Base-by-base conservation (phyloP, 768 basidiomycete species). In the Panellus pusillus region DNA sequence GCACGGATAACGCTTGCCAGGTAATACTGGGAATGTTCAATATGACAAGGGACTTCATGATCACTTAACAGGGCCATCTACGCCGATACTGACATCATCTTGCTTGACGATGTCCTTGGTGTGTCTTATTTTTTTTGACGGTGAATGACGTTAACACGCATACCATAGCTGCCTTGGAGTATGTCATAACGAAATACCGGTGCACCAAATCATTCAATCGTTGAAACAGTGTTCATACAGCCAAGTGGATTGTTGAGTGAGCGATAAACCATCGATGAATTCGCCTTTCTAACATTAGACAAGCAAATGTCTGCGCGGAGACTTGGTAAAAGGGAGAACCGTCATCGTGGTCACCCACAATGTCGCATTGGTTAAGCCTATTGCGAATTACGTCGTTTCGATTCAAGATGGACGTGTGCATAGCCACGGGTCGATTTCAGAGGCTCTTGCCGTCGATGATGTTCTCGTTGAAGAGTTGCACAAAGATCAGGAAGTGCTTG, bases 271-370 rank as follows among this genome's bases (percentile, higher is more conserved):
- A 6, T 31, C 24, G 39, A 12, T 11, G 15, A n/a, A 40, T 2
- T n/a, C 4, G 40, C 39, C 28, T 50, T 60, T 31, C 47, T 44
- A 3, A 46, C 18, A 18, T 9, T 5, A 6, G n/a, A 18, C 11
- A 27, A 60, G 58, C 45, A 74, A 80, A 55, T 74, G 79, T 50
- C 73, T 82, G 61, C 60, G 64, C 15, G 74, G 77, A 6, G 72
- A 75, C 46, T 58, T 79, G 29, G 65, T 79, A 54, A 62, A 68
- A 36, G 74, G 66, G 17, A 64, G 79, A 27, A 80, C 79, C n/a
- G 68, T 79, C 19, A 65, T 80, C n/a, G 57, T 79, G 18, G 72
- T 77, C 28, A 80, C 78, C 3, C 79, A 81, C 60, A 79, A 79
- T 54, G 71, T 81, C 8, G 72, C 75, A 6, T 68, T 81, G 61